Evolutionary conservation across 805 yeast species (phyloP).

Genomic region (Suhomyces vadensis): DNA sequence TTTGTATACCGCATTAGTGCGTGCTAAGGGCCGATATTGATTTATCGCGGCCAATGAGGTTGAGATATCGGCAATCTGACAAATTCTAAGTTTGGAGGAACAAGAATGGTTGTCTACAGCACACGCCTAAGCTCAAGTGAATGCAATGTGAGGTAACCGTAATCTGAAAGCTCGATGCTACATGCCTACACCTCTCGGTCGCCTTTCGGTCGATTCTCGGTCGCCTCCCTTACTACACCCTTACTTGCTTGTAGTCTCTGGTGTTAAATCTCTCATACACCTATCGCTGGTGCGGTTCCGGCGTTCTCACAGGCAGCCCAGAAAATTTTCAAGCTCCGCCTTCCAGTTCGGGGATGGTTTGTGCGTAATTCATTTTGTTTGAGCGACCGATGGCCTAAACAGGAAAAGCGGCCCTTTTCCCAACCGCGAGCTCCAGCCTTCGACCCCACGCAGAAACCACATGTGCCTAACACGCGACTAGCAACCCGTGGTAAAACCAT

Average conservation of each 20-base stretch:
- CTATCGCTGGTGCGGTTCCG: not conserved
- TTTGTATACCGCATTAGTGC: not conserved
- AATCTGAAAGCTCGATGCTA: too few species aligned
- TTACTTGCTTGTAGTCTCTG: too few species aligned
- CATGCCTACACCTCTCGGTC: too few species aligned
- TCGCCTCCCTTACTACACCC: too few species aligned
- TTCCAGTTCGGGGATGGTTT: not conserved
- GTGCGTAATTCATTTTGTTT: not conserved
- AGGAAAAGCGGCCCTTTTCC: not conserved
- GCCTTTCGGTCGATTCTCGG: too few species aligned
- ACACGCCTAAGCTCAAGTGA: too few species aligned
- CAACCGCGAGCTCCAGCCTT: too few species aligned
- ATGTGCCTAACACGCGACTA: not conserved
- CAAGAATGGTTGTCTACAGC: too few species aligned
- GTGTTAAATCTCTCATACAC: too few species aligned
- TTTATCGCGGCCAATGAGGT: not conserved
- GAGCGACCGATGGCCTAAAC: not conserved
- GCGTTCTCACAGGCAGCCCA: not conserved
- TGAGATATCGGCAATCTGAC: not conserved
- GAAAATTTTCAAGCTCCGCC: not conserved
- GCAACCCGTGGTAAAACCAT: too few species aligned
- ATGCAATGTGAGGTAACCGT: too few species aligned
- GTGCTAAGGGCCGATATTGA: not conserved
- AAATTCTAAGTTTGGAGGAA: too few species aligned
- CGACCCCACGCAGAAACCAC: not conserved